phyloP scores from a whole-genome alignment of 2,329 filamentous ascomycete species.

The Seiridium unicorne region DNA sequence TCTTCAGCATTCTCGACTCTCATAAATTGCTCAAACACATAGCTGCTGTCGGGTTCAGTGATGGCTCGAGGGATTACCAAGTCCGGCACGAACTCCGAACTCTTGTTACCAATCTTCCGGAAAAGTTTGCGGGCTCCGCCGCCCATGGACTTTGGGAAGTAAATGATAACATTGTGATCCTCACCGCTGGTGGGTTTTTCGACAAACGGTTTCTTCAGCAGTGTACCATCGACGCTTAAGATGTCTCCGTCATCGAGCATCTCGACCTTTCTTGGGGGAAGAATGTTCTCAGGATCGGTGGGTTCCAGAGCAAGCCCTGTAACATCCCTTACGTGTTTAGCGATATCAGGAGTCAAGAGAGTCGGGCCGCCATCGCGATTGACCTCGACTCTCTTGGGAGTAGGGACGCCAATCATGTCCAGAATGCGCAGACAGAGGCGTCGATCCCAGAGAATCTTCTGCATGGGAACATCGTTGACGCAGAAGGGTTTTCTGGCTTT shows the following conservation, averaged over 20 bases:
- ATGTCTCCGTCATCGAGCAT: slow-evolving; percentile 89
- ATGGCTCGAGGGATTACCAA: slow-evolving; percentile 77
- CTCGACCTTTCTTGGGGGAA: slow-evolving; percentile 66
- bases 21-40: slow-evolving; percentile 96
- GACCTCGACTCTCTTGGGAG: slow-evolving; percentile 84
- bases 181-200: slow-evolving; percentile 98
- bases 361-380: slow-evolving; percentile 88
- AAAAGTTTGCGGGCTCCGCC: slow-evolving; percentile 91
- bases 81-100: slow-evolving; percentile 84
- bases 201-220: slow-evolving; percentile 90
- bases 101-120: slow-evolving; percentile 98
- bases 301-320: slow-evolving; percentile 76
- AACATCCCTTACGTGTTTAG: slow-evolving; percentile 74
- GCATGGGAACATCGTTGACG: slow-evolving; percentile 96
- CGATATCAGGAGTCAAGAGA: slow-evolving; percentile 75
- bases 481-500: slow-evolving; percentile 93
- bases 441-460: slow-evolving; percentile 94
- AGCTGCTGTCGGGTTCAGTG: slow-evolving; percentile 77
- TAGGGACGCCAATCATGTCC: slow-evolving; percentile 86
- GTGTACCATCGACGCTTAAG: slow-evolving; percentile 79
- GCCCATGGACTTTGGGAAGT: slow-evolving; percentile 83
- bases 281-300: slow-evolving; percentile 59
- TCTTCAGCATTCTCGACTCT: slow-evolving; percentile 96
- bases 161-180: slow-evolving; percentile 98
- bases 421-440: slow-evolving; percentile 85